Conservation (phyloP, 2,329 filamentous ascomycete species). For the Zymoseptoria tritici region DNA sequence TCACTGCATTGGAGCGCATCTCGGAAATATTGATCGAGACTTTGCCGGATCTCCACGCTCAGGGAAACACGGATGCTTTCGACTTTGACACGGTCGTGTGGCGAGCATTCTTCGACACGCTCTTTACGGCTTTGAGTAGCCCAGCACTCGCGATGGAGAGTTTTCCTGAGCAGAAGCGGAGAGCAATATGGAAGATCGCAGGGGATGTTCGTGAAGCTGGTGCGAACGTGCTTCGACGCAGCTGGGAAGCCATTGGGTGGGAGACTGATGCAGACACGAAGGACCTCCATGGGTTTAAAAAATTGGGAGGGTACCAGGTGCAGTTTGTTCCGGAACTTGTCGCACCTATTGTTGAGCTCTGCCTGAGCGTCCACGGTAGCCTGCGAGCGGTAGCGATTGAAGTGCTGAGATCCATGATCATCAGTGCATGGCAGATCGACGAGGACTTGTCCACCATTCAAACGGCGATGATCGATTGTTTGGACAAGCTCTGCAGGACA, state of each 20-base stretch:
- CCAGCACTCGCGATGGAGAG: slow-evolving; percentile 85
- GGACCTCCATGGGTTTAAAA: slow-evolving; percentile 66
- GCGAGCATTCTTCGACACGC: slow-evolving; percentile 84
- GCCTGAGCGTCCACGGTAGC: slow-evolving; percentile 89
- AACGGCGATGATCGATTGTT: slow-evolving; percentile 90
- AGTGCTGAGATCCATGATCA: slow-evolving; percentile 93
- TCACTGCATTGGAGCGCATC: slow-evolving; percentile 77
- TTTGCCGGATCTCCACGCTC: slow-evolving; percentile 81
- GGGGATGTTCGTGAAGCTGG: slow-evolving; percentile 91
- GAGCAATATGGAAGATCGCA: slow-evolving; percentile 97
- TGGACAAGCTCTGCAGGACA: slow-evolving; percentile 78
- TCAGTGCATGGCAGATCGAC: slow-evolving; percentile 94
- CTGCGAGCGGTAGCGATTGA: slow-evolving; percentile 84
- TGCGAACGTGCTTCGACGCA: slow-evolving; percentile 72
- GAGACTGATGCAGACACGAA: slow-evolving; percentile 77
- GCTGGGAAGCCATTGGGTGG: slow-evolving; percentile 97
- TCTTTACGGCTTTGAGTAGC: slow-evolving; percentile 83
- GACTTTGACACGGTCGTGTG: slow-evolving; percentile 88
- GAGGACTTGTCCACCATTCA: slow-evolving; percentile 87
- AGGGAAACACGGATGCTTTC: slow-evolving; percentile 48
- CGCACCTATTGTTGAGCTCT: slow-evolving; percentile 84
- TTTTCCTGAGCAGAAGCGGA: slow-evolving; percentile 90
- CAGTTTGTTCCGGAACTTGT: slow-evolving; percentile 94
- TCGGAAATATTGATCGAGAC: slow-evolving; percentile 71
- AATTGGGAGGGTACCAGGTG: slow-evolving; percentile 93